Evolutionary conservation across 1,284 basidiomycete species (phyloP).

Genomic region (Puccinia sorghi): DNA sequence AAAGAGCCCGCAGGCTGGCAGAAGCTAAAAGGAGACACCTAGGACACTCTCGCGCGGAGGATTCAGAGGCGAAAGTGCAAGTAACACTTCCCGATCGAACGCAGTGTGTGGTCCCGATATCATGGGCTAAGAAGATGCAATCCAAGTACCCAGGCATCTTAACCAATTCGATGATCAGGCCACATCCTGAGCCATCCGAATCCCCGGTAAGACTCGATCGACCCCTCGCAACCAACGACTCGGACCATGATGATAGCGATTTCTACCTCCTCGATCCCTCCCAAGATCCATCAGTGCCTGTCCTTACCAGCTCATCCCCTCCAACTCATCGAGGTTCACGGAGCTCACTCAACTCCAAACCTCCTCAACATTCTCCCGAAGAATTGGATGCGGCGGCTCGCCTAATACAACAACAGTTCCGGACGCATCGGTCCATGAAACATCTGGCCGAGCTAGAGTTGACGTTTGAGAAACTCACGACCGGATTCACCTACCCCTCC

Average conservation of each 20-base stretch:
- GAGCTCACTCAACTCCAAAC: neutral
- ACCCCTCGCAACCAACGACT: neutral
- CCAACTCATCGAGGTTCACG: neutral
- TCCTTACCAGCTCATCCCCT: slow-evolving; percentile 10
- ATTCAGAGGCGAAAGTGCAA: slow-evolving; percentile 11
- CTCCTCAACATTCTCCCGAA: slow-evolving; percentile 28
- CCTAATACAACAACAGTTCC: slow-evolving; percentile 39
- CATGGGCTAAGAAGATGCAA: slow-evolving; percentile 45
- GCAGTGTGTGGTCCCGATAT: slow-evolving; percentile 31
- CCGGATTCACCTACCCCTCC: slow-evolving; percentile 15
- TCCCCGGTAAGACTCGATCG: neutral
- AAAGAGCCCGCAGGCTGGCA: slow-evolving; percentile 37
- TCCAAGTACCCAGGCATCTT: slow-evolving; percentile 27
- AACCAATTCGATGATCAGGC: slow-evolving; percentile 33
- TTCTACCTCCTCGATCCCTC: slow-evolving; percentile 35
- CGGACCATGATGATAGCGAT: slow-evolving; percentile 28
- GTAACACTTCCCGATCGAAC: slow-evolving; percentile 37
- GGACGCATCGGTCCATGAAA: slow-evolving; percentile 16
- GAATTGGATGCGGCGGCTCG: slow-evolving; percentile 36
- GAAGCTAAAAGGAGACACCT: slow-evolving; percentile 11
- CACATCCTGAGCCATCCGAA: slow-evolving; percentile 1
- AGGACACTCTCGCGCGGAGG: slow-evolving; percentile 3
- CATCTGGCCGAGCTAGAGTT: slow-evolving; percentile 21
- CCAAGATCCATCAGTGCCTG: slow-evolving; percentile 34
- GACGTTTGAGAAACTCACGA: slow-evolving; percentile 27